phyloP scores from a whole-genome alignment of 2,329 filamentous ascomycete species.

The Rutstroemia sp. region DNA sequence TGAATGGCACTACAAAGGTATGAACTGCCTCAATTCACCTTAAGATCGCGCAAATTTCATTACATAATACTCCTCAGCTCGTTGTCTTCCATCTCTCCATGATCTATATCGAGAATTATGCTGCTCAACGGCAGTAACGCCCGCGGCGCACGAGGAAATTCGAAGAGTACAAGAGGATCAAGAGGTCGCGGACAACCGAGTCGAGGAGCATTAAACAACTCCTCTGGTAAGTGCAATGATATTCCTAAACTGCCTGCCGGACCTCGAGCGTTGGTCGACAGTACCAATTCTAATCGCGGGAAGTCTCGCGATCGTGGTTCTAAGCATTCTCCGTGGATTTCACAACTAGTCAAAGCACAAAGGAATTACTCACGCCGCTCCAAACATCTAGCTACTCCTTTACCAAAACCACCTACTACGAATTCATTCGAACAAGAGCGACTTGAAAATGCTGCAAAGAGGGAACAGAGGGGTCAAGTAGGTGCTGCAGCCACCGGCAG shows the following conservation, averaged over 20 bases:
- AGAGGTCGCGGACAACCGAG: slow-evolving; percentile 26
- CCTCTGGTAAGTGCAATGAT: slow-evolving; percentile 25
- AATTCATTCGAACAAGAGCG: slow-evolving; percentile 27
- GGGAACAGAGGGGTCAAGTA: slow-evolving; percentile 21
- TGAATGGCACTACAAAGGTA: background rate
- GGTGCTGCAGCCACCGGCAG: slow-evolving; percentile 15
- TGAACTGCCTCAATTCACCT: background rate
- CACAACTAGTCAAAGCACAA: background rate
- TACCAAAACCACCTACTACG: slow-evolving; percentile 10
- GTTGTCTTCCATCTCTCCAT: slow-evolving; percentile 19
- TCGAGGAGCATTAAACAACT: slow-evolving; percentile 28
- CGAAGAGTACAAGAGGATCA: slow-evolving; percentile 25
- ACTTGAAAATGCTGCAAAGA: slow-evolving; percentile 29
- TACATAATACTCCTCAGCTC: slow-evolving; percentile 17
- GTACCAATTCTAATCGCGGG: slow-evolving; percentile 12
- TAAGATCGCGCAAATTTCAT: background rate
- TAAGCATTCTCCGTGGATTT: slow-evolving; percentile 14
- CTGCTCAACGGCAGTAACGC: slow-evolving; percentile 22
- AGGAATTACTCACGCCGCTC: slow-evolving; percentile 1
- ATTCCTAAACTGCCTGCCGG: slow-evolving; percentile 9
- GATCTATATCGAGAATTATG: slow-evolving; percentile 27
- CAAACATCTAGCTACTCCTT: slow-evolving; percentile 14
- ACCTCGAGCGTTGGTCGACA: slow-evolving; percentile 11
- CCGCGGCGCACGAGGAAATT: slow-evolving; percentile 22
- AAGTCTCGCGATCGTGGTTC: slow-evolving; percentile 10